These are phyloP conservation scores for Phyllachora maydis DNA, from an alignment of 2,329 filamentous ascomycete species.

Conservation along the genomic window DNA sequence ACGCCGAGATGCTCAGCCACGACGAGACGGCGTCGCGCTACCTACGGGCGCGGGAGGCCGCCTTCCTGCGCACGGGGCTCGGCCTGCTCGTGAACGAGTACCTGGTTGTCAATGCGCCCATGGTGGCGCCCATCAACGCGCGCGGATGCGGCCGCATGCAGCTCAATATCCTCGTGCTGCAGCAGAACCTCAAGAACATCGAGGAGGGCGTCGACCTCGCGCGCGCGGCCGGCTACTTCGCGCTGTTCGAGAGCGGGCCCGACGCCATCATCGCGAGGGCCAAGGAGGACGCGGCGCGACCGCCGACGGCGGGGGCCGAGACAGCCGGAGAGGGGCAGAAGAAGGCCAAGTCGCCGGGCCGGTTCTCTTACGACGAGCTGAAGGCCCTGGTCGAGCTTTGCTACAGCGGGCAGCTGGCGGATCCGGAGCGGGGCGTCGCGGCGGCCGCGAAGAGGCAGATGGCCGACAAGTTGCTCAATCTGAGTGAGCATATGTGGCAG, in stretches of 20 bases:
- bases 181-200: constrained; percentile 92
- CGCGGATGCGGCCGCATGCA: constrained; percentile 75
- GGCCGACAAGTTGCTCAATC: constrained; percentile 46
- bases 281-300: constrained; percentile 19
- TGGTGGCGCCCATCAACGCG: constrained; percentile 64
- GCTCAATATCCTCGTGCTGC: constrained; percentile 82
- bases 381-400: constrained; percentile 45
- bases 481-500: constrained; percentile 58
- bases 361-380: constrained; percentile 45
- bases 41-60: constrained; percentile 48
- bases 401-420: constrained; percentile 45
- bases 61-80: constrained; percentile 59
- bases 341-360: constrained; percentile 10
- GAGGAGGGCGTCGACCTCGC: constrained; percentile 47
- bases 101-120: constrained; percentile 50
- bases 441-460: constrained; percentile 46
- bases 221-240: constrained; percentile 45
- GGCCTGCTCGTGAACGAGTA: constrained; percentile 60
- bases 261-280: constrained; percentile 45
- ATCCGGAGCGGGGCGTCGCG: constrained; percentile 46
- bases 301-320: constrained; percentile 10
- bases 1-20: constrained; percentile 67
- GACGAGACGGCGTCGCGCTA: constrained; percentile 63
- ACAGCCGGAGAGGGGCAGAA: constrained; percentile 10
- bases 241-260: constrained; percentile 42